A percentile compares a stretch with the other conserved stretches of the same genome.
Evolutionary conservation across 2,329 filamentous ascomycete genomes (phyloP).

Genomic region (Botrytis deweyae): DNA sequence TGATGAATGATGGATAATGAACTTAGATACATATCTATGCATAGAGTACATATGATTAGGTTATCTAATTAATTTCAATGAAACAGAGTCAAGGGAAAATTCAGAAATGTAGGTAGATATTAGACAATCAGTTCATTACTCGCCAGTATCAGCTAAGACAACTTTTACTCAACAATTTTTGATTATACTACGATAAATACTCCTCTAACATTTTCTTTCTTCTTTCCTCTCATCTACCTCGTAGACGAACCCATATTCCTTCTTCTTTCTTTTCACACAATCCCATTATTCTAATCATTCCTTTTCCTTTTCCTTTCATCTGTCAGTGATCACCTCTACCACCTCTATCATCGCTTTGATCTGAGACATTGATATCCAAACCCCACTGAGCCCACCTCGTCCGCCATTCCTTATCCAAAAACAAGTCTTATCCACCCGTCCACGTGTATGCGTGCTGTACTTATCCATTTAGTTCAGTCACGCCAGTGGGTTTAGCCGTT

Average conservation of each 20-base stretch:
- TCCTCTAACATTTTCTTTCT: background rate
- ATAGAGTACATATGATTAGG: background rate
- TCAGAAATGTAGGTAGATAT: background rate
- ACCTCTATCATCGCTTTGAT: background rate
- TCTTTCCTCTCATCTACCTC: background rate
- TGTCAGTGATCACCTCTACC: background rate
- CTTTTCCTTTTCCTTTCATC: background rate
- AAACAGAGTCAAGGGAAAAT: background rate
- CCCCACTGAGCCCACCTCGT: background rate
- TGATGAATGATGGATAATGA: background rate
- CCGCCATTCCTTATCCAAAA: background rate
- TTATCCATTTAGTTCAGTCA: background rate
- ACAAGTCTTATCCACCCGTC: constrained; percentile 12
- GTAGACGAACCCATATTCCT: background rate
- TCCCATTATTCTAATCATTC: background rate
- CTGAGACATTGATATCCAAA: background rate
- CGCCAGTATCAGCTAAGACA: background rate
- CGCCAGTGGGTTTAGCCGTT: background rate
- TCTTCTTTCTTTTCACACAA: background rate
- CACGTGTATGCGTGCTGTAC: constrained; percentile 10
- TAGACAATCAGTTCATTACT: background rate
- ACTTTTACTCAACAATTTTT: background rate
- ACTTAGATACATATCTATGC: background rate
- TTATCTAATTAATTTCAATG: background rate
- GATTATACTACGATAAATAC: background rate